Evolutionary conservation across 2,329 filamentous ascomycete species (phyloP).

Genomic region (Golovinomyces cichoracearum): DNA sequence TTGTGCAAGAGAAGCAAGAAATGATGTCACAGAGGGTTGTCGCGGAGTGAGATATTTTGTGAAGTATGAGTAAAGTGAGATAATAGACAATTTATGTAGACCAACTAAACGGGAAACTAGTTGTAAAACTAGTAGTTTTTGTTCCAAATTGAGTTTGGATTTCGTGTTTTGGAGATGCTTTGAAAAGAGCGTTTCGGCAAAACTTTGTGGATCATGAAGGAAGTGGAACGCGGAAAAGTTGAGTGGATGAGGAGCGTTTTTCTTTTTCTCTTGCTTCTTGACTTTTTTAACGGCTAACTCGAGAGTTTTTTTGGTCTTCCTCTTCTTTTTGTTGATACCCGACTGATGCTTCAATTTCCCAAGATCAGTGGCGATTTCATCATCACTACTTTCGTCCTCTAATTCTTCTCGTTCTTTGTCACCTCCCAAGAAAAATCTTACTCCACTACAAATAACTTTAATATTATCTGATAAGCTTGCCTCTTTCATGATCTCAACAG

Average conservation of each 20-base stretch:
- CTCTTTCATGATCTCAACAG: conserved; percentile 97
- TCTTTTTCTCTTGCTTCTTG: conserved; percentile 65
- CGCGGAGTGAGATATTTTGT: conserved; percentile 72
- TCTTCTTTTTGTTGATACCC: conserved; percentile 88
- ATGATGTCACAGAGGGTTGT: conserved; percentile 75
- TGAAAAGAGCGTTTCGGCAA: conserved; percentile 67
- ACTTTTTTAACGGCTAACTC: conserved; percentile 61
- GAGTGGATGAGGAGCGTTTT: conserved; percentile 59
- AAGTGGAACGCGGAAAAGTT: conserved; percentile 94
- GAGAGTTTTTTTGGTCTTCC: conserved; percentile 57
- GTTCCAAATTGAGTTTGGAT: conserved; percentile 62
- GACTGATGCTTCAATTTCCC: conserved; percentile 59
- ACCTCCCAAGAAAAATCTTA: conserved; percentile 83
- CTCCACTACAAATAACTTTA: conserved; percentile 68
- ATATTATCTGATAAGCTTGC: conserved; percentile 71
- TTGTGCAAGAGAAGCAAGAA: conserved; percentile 77
- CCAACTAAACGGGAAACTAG: conserved; percentile 77
- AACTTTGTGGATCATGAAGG: conserved; percentile 79
- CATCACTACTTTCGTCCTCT: conserved; percentile 68
- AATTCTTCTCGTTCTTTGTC: conserved; percentile 88
- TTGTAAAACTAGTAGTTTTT: conserved; percentile 71
- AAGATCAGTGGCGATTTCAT: conserved; percentile 60
- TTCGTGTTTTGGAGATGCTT: conserved; percentile 78
- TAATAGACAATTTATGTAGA: conserved; percentile 70
- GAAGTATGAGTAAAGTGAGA: conserved; percentile 88